Percentiles rank a stretch among this genome's conserved stretches.
Evolutionary conservation across 345 rosid species (phyloP).

Genomic region (Salix dunnii): DNA sequence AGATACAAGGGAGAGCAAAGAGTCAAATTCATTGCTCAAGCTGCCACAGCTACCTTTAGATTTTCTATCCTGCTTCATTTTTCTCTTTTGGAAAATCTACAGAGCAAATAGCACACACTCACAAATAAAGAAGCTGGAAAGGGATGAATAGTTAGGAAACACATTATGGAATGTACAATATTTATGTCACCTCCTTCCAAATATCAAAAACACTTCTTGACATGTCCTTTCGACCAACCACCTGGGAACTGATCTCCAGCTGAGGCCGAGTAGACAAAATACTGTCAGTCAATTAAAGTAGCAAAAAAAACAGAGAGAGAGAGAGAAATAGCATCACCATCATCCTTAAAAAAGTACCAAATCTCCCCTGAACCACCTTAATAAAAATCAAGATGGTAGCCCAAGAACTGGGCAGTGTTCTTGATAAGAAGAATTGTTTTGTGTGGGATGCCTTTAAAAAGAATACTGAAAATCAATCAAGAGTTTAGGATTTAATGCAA

Average conservation of each 20-base stretch:
- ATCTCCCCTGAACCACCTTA: not conserved
- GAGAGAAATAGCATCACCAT: not conserved
- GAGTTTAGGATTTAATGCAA: not conserved
- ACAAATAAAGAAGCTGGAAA: conserved; percentile 19
- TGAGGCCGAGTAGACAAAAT: conserved; percentile 32
- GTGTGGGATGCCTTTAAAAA: not conserved
- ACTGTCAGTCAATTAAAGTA: conserved; percentile 14
- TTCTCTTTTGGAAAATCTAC: conserved; percentile 84
- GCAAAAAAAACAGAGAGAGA: not conserved
- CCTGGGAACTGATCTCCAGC: conserved; percentile 83
- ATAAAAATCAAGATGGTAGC: not conserved
- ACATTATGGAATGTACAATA: conserved; percentile 3
- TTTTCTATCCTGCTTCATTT: conserved; percentile 46
- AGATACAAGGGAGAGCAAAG: conserved; percentile 62
- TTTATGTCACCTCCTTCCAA: conserved; percentile 81
- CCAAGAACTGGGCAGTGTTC: not conserved
- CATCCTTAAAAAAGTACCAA: not conserved
- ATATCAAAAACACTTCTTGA: conserved; percentile 79
- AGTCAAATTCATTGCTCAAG: conserved; percentile 48
- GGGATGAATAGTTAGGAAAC: conserved; percentile 5
- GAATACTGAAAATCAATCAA: not conserved
- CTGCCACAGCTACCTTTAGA: conserved; percentile 29
- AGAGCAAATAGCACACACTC: conserved; percentile 19
- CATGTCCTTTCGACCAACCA: conserved; percentile 86
- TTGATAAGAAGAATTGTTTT: no score